Base-by-base conservation (phyloP, 139 green algal genomes). In the Gonium pectorale region DNA sequence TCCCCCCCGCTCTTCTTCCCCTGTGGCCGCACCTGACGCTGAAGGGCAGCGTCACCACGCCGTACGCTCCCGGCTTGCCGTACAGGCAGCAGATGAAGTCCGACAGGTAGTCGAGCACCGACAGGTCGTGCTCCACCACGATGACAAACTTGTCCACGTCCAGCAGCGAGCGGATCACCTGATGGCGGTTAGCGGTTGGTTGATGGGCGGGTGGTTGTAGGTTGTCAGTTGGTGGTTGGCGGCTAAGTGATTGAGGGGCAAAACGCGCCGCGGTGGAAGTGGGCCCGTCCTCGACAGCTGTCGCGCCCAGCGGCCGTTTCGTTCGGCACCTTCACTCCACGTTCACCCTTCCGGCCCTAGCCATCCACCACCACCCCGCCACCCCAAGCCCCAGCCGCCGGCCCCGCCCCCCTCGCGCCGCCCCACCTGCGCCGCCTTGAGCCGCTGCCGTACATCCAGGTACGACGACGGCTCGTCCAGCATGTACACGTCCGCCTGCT, bases 41-140 rank as follows among this genome's bases (percentile, higher is more conserved):
- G 88, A 99, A 99, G 41, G 97, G 97, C 93, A 99, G 90, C 52
- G 97, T 99, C 52, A 99, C 97, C 21, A 99, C 97, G 62, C 97
- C 98, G 85, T 99, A 99, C 8, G 97, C 97, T 41, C 95, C 94
- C 2, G 98, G 98, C 92, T 98, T 98, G 85, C 98, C 98, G 80
- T 99, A 99, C 86, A 99, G 90, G 93, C 97, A 99, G 94, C 97
- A 99, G 86, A 99, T 97, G 93, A 99, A 99, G 95, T 99, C 98
- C 2, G 95, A 98, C 26, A 99, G 92, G 92, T 99, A 99, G 93
- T 99, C 98, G 78, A 99, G 94, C 84, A 99, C 98, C n/a, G 91
- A 92, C 64, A 96, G 85, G 79, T 99, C 96, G 91, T 99, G 97
- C 95, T 99, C 97, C 78, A 99, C 97, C 26, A 98, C 96, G 33